These are phyloP conservation scores for Boletus edulis DNA, from an alignment of 768 basidiomycete species.

Conservation along the genomic window DNA sequence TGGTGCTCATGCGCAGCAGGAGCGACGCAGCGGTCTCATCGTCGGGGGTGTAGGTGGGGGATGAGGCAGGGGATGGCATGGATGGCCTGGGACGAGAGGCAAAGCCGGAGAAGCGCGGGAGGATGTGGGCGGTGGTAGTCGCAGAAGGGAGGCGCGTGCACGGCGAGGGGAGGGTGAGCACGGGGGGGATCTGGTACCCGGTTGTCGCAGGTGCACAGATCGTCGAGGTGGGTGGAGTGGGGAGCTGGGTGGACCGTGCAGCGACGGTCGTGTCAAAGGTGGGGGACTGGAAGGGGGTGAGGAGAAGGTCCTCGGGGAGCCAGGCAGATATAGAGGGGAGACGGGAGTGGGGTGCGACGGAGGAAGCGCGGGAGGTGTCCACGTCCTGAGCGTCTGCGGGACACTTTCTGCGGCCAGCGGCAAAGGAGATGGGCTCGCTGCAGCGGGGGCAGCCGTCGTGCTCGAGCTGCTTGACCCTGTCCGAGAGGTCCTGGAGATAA, in stretches of 20 bases:
- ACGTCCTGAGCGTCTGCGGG: not conserved
- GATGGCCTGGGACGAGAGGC: slow-evolving; percentile 18
- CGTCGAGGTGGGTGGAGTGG: slow-evolving; percentile 58
- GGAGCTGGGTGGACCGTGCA: slow-evolving; percentile 35
- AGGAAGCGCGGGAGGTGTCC: slow-evolving; percentile 2
- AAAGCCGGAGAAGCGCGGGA: slow-evolving; percentile 24
- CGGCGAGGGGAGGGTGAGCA: slow-evolving; percentile 39
- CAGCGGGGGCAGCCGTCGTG: slow-evolving; percentile 22
- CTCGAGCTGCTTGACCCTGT: slow-evolving; percentile 49
- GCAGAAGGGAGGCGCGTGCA: slow-evolving; percentile 17
- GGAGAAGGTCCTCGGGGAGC: slow-evolving; percentile 46
- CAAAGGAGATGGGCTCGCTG: slow-evolving; percentile 16
- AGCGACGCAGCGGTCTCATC: slow-evolving; percentile 71
- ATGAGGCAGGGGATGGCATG: slow-evolving; percentile 14
- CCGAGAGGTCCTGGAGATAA: slow-evolving; percentile 70
- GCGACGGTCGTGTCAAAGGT: slow-evolving; percentile 32
- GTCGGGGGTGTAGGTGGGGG: slow-evolving; percentile 43
- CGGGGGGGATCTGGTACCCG: slow-evolving; percentile 36
- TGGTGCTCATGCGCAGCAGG: slow-evolving; percentile 56
- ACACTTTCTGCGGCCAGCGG: not conserved
- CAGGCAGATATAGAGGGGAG: slow-evolving; percentile 71
- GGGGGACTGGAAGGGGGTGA: slow-evolving; percentile 34
- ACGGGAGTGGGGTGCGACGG: slow-evolving; percentile 29
- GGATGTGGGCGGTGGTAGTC: slow-evolving; percentile 6
- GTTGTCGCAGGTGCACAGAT: slow-evolving; percentile 42